Evolutionary conservation across 108 stramenopile species (phyloP).

Genomic region (Skeletonema potamos): DNA sequence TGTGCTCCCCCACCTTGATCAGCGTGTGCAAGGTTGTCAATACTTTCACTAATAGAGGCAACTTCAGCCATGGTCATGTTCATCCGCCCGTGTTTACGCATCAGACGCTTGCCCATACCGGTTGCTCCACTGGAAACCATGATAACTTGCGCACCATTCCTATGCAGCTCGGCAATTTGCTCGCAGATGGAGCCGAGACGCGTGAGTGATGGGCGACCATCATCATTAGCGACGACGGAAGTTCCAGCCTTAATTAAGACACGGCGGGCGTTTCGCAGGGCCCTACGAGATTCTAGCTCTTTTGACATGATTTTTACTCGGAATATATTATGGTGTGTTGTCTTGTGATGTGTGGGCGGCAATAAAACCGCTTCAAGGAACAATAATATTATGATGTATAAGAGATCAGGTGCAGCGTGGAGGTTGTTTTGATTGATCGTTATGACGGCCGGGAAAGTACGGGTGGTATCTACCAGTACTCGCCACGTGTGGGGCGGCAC

Average conservation of each 20-base stretch:
- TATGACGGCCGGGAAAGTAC: too few species aligned
- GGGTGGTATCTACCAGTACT: too few species aligned
- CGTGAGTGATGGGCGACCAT: constrained; percentile 87
- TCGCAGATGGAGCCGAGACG: constrained; percentile 89
- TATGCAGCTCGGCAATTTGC: constrained; percentile 84
- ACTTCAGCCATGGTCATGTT: constrained; percentile 67
- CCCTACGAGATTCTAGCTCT: constrained; percentile 48
- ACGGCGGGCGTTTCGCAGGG: constrained; percentile 70
- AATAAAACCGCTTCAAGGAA: not conserved
- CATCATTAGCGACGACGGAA: constrained; percentile 84
- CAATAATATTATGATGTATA: too few species aligned
- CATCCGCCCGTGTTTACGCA: constrained; percentile 70
- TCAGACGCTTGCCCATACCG: constrained; percentile 84
- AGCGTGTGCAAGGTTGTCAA: not conserved
- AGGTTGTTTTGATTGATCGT: too few species aligned
- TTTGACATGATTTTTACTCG: not conserved
- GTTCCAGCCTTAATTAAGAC: constrained; percentile 90
- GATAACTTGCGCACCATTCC: constrained; percentile 73
- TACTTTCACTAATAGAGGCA: constrained; percentile 4
- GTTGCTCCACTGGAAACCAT: constrained; percentile 82
- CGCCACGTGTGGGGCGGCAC: too few species aligned
- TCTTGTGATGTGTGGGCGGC: not conserved
- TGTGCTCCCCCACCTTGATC: not conserved
- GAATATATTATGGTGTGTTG: too few species aligned
- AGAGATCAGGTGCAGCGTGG: too few species aligned